phyloP scores from a whole-genome alignment of 2,329 filamentous ascomycete genomes.

The Nemania abortiva region DNA sequence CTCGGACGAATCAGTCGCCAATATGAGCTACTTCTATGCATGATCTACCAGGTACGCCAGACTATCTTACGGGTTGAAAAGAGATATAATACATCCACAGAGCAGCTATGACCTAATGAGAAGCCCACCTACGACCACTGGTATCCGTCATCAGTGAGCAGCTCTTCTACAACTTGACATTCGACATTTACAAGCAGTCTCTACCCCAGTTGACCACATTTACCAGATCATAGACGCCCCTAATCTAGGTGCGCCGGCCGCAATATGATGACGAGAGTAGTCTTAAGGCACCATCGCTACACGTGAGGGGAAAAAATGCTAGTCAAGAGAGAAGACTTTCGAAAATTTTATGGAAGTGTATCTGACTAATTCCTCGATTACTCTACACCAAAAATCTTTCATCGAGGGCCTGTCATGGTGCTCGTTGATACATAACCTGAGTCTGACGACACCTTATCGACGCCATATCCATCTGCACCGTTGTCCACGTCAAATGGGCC shows the following conservation, averaged over 20 bases:
- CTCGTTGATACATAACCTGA: slow-evolving; percentile 49
- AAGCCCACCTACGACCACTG: neutral
- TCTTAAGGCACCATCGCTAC: neutral
- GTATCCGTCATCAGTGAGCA: neutral
- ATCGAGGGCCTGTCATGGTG: slow-evolving; percentile 35
- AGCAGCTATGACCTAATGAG: slow-evolving; percentile 19
- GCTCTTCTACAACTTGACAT: neutral
- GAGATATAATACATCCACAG: neutral
- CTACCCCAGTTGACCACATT: too few species aligned
- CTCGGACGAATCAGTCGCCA: neutral
- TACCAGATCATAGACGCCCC: neutral
- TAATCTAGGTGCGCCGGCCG: neutral
- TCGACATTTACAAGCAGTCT: neutral
- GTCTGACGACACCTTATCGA: slow-evolving; percentile 45
- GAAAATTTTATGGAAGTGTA: neutral
- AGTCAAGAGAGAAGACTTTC: neutral
- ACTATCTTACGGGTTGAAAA: neutral
- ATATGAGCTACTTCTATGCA: neutral
- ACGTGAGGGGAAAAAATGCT: neutral
- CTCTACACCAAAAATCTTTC: neutral
- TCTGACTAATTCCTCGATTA: neutral
- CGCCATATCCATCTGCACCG: slow-evolving; percentile 28
- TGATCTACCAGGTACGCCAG: neutral
- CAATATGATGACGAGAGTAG: neutral
- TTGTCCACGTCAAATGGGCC: slow-evolving; percentile 30